These are phyloP conservation scores for Dothistroma septosporum DNA, from an alignment of 2,329 filamentous ascomycete genomes.

Conservation along the genomic window DNA sequence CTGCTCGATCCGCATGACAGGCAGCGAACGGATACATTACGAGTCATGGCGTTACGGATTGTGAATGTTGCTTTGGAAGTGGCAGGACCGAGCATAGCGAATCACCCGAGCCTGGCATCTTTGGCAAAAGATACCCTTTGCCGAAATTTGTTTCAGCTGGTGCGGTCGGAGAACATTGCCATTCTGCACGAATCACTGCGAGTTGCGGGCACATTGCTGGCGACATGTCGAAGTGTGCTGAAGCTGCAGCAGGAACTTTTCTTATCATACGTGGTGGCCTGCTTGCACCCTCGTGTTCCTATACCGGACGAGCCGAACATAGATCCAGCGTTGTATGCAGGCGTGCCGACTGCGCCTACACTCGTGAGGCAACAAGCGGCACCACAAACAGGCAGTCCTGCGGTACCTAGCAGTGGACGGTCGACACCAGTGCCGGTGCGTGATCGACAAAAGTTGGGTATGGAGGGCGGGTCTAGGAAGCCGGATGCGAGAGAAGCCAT, in stretches of 20 bases:
- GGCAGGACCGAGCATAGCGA: constrained; percentile 88
- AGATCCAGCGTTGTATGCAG: constrained; percentile 84
- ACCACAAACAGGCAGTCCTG: constrained; percentile 5
- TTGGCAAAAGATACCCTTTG: constrained; percentile 92
- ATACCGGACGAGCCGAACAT: constrained; percentile 89
- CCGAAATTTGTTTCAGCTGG: constrained; percentile 90
- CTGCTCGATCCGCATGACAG: constrained; percentile 89
- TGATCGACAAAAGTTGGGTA: constrained; percentile 83
- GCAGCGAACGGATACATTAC: constrained; percentile 89
- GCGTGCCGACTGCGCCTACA: constrained; percentile 86
- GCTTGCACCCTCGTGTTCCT: constrained; percentile 87
- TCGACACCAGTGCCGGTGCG: constrained; percentile 87
- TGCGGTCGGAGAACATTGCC: constrained; percentile 92
- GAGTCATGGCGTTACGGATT: constrained; percentile 94
- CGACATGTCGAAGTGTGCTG: constrained; percentile 83
- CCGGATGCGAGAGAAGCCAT: constrained; percentile 96
- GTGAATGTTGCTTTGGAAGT: constrained; percentile 97
- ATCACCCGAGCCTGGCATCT: constrained; percentile 79
- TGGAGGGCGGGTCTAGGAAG: constrained; percentile 87
- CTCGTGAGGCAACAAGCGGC: constrained; percentile 70
- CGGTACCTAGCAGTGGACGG: constrained; percentile 68
- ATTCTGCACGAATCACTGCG: constrained; percentile 89
- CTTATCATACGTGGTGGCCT: constrained; percentile 88
- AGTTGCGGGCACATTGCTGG: constrained; percentile 83
- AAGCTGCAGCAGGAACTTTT: constrained; percentile 97